Percentiles rank a stretch among this genome's conserved stretches.
phyloP scores from a whole-genome alignment of 768 basidiomycete species.

The Trichaptum fuscoviolaceum region DNA sequence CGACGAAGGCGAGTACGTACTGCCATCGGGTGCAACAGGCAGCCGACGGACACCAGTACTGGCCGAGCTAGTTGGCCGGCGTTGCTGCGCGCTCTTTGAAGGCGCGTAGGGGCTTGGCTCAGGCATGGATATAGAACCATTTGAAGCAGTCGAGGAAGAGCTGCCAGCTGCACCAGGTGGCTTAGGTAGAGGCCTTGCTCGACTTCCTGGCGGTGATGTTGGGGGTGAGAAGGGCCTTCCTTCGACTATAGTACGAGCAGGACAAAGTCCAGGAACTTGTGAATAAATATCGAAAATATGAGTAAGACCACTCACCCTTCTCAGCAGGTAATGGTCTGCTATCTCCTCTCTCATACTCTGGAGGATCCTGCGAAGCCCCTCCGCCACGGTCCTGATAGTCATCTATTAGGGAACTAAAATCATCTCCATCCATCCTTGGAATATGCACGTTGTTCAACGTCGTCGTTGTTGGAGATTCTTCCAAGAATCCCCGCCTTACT shows the following conservation, averaged over 20 bases:
- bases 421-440: neutral
- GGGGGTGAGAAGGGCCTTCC: slow-evolving; percentile 24
- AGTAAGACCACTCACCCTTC: neutral
- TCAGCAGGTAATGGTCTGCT: neutral
- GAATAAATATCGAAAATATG: neutral
- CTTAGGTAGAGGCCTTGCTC: slow-evolving; percentile 21
- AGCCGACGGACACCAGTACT: neutral
- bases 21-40: neutral
- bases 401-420: neutral
- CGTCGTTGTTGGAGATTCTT: slow-evolving; percentile 33
- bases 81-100: neutral
- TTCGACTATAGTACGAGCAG: neutral
- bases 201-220: slow-evolving; percentile 21
- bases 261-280: neutral
- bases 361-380: neutral
- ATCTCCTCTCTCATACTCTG: neutral
- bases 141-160: slow-evolving; percentile 11
- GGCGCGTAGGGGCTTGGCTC: neutral
- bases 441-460: neutral
- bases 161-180: slow-evolving; percentile 18
- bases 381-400: neutral
- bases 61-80: neutral
- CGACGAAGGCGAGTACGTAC: neutral
- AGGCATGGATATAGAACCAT: slow-evolving; percentile 7
- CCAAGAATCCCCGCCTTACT: slow-evolving; percentile 63